phyloP scores from a whole-genome alignment of 768 basidiomycete genomes.

The Neoboletus brunneissimus region DNA sequence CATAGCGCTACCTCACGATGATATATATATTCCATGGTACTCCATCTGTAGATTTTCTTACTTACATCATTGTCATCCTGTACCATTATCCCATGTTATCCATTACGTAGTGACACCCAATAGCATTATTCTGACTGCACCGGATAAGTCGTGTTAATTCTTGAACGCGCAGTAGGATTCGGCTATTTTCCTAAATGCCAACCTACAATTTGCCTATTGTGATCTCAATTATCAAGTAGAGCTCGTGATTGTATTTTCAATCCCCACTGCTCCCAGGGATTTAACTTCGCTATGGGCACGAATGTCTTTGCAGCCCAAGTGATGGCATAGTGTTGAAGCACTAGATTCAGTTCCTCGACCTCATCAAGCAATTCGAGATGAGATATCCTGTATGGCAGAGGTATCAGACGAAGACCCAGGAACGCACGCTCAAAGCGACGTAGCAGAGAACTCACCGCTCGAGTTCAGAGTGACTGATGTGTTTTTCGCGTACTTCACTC shows the following conservation, averaged over 20 bases:
- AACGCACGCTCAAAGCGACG: not conserved
- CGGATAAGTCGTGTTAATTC: not conserved
- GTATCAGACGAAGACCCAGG: not conserved
- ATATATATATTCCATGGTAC: not conserved
- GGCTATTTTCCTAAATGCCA: not conserved
- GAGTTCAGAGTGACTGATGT: slow-evolving; percentile 41
- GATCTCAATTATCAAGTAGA: not conserved
- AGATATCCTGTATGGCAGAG: slow-evolving; percentile 53
- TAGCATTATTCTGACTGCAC: not conserved
- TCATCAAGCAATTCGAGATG: slow-evolving; percentile 87
- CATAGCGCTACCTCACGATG: slow-evolving; percentile 8
- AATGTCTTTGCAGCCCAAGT: slow-evolving; percentile 51
- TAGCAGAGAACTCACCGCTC: slow-evolving; percentile 39
- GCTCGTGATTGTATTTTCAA: not conserved
- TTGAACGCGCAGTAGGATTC: not conserved
- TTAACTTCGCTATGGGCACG: not conserved
- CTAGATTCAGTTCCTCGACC: slow-evolving; percentile 90
- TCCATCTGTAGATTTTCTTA: slow-evolving; percentile 7
- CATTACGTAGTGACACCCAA: slow-evolving; percentile 4
- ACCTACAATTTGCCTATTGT: no score
- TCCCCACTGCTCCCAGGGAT: slow-evolving; percentile 18
- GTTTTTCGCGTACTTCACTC: slow-evolving; percentile 43
- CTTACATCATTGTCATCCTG: slow-evolving; percentile 1
- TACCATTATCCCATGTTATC: slow-evolving; percentile 11
- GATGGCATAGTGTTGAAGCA: slow-evolving; percentile 44